Base-by-base conservation (phyloP, 768 basidiomycete species). In the Mrakia blollopis region DNA sequence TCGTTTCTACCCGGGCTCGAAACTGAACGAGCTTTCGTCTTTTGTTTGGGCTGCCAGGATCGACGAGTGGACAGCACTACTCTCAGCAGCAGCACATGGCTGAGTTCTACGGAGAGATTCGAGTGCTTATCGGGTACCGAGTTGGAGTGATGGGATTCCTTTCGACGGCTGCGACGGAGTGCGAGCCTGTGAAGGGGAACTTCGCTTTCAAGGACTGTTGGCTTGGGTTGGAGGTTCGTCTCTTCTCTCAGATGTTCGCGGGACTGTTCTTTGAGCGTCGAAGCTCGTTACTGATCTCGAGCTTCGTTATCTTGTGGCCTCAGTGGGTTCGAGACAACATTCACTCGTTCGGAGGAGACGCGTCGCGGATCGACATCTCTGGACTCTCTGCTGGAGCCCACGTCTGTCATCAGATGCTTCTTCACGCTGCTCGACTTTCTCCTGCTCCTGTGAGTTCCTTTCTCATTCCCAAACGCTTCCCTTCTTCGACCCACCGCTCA, bases 171-270 rank as follows among this genome's bases (percentile, higher is more conserved):
- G 87, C 86, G 79, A 89, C 90, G 63, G 82, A 87, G 76, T 90
- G 90, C 18, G 81, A 83, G 60, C 47, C 47, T 16, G 81, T 92
- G 65, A 85, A 85, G 23, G 91, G 92, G 3, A 93, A 92, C 80
- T 92, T 89, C 81, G 91, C 91, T 0, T 92, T 92, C 85, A 92
- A 92, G 82, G 91, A 92, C 80, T 91, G 91, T 80, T 92, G 91
- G 91, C 80, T 91, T 28, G 91, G 89, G 0, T 80, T 92, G n/a
- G 84, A 87, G 57, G 57, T 57, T 28, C 57, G 57, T 57, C 23
- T 11, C 57, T 28, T 57, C 57, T 57, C 25, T n/a, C 57, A 25
- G 10, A 54, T 23, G 10, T 11, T 11, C 44, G 44, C 10, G 1
- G 44, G 44, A 13, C 16, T 41, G 6, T 41, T 6, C 39, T 14